Evolutionary conservation across 805 yeast species (phyloP), one percentile per base, ranked within the genome.

Genomic region (Metahyphopichia silvanorum): DNA sequence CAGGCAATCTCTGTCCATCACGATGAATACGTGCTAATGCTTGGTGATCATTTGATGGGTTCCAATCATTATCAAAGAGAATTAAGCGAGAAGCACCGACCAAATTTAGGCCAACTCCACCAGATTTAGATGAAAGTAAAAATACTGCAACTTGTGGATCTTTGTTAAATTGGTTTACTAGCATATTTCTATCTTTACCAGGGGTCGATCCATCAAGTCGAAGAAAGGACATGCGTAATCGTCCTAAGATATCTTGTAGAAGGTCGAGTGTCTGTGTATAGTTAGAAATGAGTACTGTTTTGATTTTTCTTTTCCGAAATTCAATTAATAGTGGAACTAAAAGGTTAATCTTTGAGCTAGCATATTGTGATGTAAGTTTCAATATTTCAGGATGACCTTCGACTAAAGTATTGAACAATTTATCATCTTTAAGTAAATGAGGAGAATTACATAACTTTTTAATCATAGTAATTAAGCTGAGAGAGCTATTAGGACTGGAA

Each of bases 1-100:
- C 93, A 0, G 86, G 86, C 29, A 61, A 72, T 29, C 60, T 74
- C 53, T 93, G 98, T 0, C 98, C 98, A 55, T 91, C 97, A 47
- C 98, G 69, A 51, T 91, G 96, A 5, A 93, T 80, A 41, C 98
- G 65, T 1, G 97, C 95, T 94, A 91, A 86, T 0, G 97, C 95
- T 55, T 93, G 98, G 21, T 84, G 55, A 51, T 93, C 98, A 9
- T 82, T 71, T 0, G 96, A 77, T 0, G 98, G 98, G 43, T 93
- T 93, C 98, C 98, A 93, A 51, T 93, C 98, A 42, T 93, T 86
- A 53, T 93, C 98, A 50, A 86, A 83, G 15, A 93, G 60, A 4
- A 93, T 71, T 25, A 93, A 60, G 17, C 98, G 62, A 1, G 95
- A 86, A 0, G 95, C 98, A 0, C 98, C 98, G 21, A 86, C 74